Evolutionary conservation across 306 rosid species (phyloP).

Genomic region (Prunus mongolica): DNA sequence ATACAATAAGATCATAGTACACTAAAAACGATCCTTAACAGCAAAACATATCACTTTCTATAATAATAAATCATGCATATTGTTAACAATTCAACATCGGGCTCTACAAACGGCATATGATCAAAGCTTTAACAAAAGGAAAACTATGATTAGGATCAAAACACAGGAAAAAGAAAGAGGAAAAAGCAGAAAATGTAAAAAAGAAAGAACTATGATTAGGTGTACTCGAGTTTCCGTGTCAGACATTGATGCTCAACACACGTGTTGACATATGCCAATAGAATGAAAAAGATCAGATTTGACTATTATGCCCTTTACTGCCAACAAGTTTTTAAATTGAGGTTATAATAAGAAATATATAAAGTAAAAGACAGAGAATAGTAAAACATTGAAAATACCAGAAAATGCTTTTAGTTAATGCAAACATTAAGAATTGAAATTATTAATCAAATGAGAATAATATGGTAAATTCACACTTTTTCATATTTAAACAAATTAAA

Average conservation of each 20-base stretch:
- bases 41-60: background rate
- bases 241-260: constrained; percentile 22
- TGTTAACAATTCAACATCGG: constrained; percentile 1
- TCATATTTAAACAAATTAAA: no score
- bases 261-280: constrained; percentile 32
- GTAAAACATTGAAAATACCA: no score
- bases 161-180: background rate
- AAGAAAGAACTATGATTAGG: constrained; percentile 2
- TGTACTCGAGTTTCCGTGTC: constrained; percentile 9
- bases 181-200: background rate
- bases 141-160: background rate
- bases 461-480: no score
- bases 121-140: background rate
- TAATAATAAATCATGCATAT: background rate
- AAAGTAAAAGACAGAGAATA: no score
- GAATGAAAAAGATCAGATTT: constrained; percentile 11
- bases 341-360: no score
- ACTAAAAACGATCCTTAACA: background rate
- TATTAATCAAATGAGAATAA: no score
- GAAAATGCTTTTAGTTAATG: no score
- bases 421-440: no score
- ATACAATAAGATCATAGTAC: no score
- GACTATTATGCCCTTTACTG: constrained; percentile 15
- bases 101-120: background rate
- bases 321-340: background rate